Evolutionary conservation across 257 asterid genomes (phyloP).

Genomic region (Lavandula angustifolia): DNA sequence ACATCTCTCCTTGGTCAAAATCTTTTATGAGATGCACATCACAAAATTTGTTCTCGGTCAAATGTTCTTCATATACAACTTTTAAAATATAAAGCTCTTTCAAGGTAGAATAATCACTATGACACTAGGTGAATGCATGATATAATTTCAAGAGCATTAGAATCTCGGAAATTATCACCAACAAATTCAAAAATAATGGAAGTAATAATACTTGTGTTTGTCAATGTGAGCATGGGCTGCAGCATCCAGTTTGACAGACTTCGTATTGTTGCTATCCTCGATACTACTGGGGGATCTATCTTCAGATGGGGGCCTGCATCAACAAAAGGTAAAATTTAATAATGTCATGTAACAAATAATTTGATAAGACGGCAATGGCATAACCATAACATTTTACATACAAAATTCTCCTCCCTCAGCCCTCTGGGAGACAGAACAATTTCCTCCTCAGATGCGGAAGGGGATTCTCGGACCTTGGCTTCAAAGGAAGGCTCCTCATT

Average conservation of each 20-base stretch:
- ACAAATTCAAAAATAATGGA: conserved; percentile 13
- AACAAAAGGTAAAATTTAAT: conserved; percentile 32
- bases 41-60: too few species aligned
- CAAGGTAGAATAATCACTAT: background rate
- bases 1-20: too few species aligned
- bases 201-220: conserved; percentile 66
- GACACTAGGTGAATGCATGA: background rate
- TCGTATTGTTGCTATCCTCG: conserved; percentile 44
- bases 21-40: too few species aligned
- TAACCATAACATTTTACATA: conserved; percentile 35
- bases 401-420: conserved; percentile 79
- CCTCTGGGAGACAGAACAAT: conserved; percentile 56
- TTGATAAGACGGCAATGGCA: background rate
- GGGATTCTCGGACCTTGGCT: conserved; percentile 44
- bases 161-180: background rate
- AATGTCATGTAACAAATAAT: conserved; percentile 12
- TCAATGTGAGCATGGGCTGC: conserved; percentile 76
- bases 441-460: conserved; percentile 49
- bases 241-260: conserved; percentile 77
- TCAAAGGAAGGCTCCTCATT: conserved; percentile 47
- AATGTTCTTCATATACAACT: too few species aligned
- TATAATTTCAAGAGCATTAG: background rate
- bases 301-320: conserved; percentile 57
- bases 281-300: conserved; percentile 42
- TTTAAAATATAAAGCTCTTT: too few species aligned